Evolutionary conservation across 192 early-diverging fungal genomes (phyloP).

Genomic region (Coemansia sp.): DNA sequence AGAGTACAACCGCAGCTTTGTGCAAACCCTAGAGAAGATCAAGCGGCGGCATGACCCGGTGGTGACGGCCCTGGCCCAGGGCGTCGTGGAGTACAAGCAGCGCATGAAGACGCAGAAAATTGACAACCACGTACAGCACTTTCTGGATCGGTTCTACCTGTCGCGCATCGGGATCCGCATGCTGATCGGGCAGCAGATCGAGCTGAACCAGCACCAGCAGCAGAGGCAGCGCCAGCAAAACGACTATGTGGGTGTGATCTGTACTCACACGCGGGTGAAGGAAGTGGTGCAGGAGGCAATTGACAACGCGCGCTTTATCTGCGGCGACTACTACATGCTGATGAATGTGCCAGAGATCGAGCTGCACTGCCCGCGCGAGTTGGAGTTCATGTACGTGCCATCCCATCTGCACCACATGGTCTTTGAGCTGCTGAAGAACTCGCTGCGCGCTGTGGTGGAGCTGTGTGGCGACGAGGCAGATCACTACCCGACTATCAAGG

Average conservation of each 20-base stretch:
- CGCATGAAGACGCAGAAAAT: conserved; percentile 45
- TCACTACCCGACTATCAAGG: conserved; percentile 88
- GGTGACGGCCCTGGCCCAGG: conserved; percentile 89
- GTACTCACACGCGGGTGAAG: conserved; percentile 79
- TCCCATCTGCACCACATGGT: conserved; percentile 95
- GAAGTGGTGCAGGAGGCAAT: conserved; percentile 86
- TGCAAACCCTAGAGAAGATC: conserved; percentile 84
- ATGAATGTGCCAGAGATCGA: conserved; percentile 78
- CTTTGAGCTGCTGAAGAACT: conserved; percentile 98
- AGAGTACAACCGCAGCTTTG: conserved; percentile 81
- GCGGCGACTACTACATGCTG: conserved; percentile 87
- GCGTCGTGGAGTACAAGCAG: conserved; percentile 89
- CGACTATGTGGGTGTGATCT: conserved; percentile 92
- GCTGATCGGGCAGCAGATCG: conserved; percentile 87
- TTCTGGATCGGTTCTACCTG: conserved; percentile 95
- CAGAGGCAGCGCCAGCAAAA: conserved; percentile 48
- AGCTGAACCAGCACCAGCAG: conserved; percentile 61
- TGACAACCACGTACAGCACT: conserved; percentile 79
- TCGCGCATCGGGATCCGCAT: conserved; percentile 98
- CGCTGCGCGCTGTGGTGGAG: conserved; percentile 92
- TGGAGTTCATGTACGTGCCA: conserved; percentile 96
- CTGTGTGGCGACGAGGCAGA: conserved; percentile 79
- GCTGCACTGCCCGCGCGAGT: conserved; percentile 68
- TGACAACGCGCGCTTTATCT: conserved; percentile 85
- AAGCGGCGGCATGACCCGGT: conserved; percentile 93